phyloP scores from a whole-genome alignment of 805 yeast genomes.

The Saturnispora kantuleensis region DNA sequence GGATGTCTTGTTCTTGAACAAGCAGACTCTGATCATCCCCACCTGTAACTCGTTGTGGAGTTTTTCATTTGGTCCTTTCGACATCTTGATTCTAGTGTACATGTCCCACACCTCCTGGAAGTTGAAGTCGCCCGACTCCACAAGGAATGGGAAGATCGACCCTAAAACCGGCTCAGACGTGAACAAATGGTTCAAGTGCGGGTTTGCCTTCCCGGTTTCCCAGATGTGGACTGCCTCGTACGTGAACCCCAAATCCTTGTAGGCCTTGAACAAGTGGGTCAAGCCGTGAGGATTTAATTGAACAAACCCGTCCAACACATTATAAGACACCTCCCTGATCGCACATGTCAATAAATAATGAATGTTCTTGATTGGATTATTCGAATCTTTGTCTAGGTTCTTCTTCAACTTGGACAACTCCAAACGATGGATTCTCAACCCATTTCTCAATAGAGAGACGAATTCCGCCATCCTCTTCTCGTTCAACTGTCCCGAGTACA shows the following conservation, averaged over 20 bases:
- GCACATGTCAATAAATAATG: conserved; percentile 40
- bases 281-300: conserved; percentile 43
- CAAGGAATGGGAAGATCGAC: conserved; percentile 56
- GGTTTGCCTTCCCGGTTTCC: conserved; percentile 50
- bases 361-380: conserved; percentile 47
- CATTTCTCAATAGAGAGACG: conserved; percentile 44
- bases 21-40: conserved; percentile 67
- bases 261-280: conserved; percentile 46
- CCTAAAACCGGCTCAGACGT: conserved; percentile 60
- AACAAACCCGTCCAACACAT: conserved; percentile 36
- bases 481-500: conserved; percentile 38
- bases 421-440: conserved; percentile 44
- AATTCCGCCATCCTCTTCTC: conserved; percentile 38
- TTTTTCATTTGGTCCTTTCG: conserved; percentile 24
- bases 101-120: conserved; percentile 53
- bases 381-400: conserved; percentile 49
- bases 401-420: conserved; percentile 46
- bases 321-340: conserved; percentile 42
- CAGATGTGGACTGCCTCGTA: conserved; percentile 61
- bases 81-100: conserved; percentile 32
- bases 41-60: conserved; percentile 43
- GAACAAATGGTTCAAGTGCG: conserved; percentile 34
- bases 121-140: conserved; percentile 45
- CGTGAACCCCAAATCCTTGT: conserved; percentile 49
- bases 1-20: conserved; percentile 52